phyloP scores from a whole-genome alignment of 495 filamentous ascomycete genomes.

The Lentithecium fluviatile region DNA sequence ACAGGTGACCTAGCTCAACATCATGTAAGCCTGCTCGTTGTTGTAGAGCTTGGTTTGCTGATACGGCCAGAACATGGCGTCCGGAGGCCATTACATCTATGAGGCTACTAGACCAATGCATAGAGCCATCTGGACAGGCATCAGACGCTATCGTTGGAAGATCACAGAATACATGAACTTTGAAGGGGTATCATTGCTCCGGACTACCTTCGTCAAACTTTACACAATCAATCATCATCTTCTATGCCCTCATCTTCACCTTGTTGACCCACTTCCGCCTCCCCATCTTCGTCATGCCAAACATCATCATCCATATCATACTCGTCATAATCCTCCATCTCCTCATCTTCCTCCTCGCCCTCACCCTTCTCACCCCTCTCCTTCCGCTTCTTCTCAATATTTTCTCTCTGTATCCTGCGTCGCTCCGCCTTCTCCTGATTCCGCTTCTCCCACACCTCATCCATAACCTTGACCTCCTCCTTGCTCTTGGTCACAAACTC shows the following conservation, averaged over 20 bases:
- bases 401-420: constrained; percentile 77
- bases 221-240: constrained; percentile 49
- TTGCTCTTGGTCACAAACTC: constrained; percentile 83
- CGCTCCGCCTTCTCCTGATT: constrained; percentile 78
- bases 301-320: constrained; percentile 60
- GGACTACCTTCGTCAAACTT: background rate
- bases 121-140: no score
- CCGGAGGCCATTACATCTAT: no score
- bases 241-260: constrained; percentile 43
- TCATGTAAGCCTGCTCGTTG: no score
- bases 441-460: constrained; percentile 74
- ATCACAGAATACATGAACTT: background rate
- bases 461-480: constrained; percentile 70
- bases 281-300: constrained; percentile 27
- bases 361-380: constrained; percentile 56
- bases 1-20: no score
- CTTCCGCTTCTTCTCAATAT: constrained; percentile 78
- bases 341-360: constrained; percentile 53
- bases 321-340: constrained; percentile 59
- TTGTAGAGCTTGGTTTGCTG: no score
- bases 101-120: no score
- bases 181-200: background rate
- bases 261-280: constrained; percentile 42
- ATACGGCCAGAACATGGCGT: no score
- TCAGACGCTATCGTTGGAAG: no score